A percentile compares a stretch with the other conserved stretches of the same genome.
These are phyloP conservation scores for Pythium rhizo-oryzae DNA, from an alignment of 352 stramenopile species.

Conservation along the genomic window DNA sequence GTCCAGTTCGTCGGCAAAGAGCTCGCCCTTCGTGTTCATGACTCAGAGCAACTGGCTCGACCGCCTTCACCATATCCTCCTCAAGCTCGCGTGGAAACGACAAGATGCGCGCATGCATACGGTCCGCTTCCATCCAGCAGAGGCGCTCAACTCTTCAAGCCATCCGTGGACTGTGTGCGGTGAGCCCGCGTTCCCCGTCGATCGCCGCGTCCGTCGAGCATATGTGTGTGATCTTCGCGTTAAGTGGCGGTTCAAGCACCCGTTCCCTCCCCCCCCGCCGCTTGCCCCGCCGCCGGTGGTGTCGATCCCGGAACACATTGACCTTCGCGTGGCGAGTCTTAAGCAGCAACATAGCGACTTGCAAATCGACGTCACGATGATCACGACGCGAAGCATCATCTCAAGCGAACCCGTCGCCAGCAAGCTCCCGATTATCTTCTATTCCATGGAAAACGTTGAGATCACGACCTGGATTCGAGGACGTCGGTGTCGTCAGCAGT, in stretches of 20 bases:
- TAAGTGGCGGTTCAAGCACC: conserved; percentile 14
- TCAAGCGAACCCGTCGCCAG: not conserved
- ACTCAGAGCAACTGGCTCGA: conserved; percentile 27
- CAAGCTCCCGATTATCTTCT: conserved; percentile 18
- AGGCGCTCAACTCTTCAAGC: not conserved
- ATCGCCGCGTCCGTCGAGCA: not conserved
- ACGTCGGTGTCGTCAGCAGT: not conserved
- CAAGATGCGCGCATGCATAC: conserved; percentile 14
- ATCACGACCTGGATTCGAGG: conserved; percentile 25
- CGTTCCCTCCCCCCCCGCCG: not conserved
- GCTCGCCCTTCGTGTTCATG: conserved; percentile 15
- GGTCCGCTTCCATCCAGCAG: not conserved
- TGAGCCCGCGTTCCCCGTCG: not conserved
- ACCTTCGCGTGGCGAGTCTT: conserved; percentile 4
- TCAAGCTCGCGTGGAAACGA: conserved; percentile 8
- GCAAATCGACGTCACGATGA: conserved; percentile 17
- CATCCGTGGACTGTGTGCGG: conserved; percentile 3
- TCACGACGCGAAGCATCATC: conserved; percentile 20
- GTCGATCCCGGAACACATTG: conserved; percentile 16
- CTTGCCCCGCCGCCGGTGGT: not conserved
- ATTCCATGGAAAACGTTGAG: conserved; percentile 24
- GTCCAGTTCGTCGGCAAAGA: not conserved
- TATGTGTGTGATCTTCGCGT: conserved; percentile 13
- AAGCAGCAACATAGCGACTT: conserved; percentile 18
- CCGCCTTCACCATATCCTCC: conserved; percentile 18